Evolutionary conservation across 495 filamentous ascomycete genomes (phyloP).

Genomic region (Hypomontagnella monticulosa): DNA sequence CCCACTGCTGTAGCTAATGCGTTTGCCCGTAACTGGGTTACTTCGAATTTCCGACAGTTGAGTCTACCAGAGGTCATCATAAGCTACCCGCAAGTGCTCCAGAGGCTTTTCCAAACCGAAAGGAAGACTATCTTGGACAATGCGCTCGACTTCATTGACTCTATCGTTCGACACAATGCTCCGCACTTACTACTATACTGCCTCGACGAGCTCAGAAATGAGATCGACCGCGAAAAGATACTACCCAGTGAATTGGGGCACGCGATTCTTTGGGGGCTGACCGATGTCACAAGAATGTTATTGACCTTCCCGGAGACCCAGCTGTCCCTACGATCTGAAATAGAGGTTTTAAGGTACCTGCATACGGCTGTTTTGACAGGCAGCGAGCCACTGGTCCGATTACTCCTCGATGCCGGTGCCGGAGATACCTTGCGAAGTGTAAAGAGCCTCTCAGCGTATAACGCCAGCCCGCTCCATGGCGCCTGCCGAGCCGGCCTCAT

Average conservation of each 20-base stretch:
- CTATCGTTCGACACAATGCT: not conserved
- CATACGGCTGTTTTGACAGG: not conserved
- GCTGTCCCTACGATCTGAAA: not conserved
- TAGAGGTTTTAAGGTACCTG: not conserved
- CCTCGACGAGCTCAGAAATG: constrained; percentile 2
- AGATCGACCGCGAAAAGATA: not conserved
- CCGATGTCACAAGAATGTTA: constrained; percentile 10
- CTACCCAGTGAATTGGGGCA: not conserved
- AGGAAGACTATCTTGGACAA: not conserved
- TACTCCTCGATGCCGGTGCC: constrained; percentile 17
- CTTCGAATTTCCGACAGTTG: not conserved
- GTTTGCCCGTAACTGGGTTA: not conserved
- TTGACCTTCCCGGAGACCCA: constrained; percentile 6
- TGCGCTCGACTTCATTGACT: not conserved
- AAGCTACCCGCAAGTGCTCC: not conserved
- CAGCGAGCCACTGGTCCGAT: constrained; percentile 1
- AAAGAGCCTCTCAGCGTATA: not conserved
- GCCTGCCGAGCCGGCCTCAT: constrained; percentile 29
- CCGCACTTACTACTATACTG: not conserved
- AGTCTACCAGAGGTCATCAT: not conserved
- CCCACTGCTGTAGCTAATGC: not conserved
- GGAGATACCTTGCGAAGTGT: not conserved
- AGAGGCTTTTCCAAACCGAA: constrained; percentile 2
- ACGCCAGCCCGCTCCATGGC: constrained; percentile 29
- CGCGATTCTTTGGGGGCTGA: not conserved